Conservation (phyloP, 2,329 filamentous ascomycete species). For the Tolypocladium inflatum region DNA sequence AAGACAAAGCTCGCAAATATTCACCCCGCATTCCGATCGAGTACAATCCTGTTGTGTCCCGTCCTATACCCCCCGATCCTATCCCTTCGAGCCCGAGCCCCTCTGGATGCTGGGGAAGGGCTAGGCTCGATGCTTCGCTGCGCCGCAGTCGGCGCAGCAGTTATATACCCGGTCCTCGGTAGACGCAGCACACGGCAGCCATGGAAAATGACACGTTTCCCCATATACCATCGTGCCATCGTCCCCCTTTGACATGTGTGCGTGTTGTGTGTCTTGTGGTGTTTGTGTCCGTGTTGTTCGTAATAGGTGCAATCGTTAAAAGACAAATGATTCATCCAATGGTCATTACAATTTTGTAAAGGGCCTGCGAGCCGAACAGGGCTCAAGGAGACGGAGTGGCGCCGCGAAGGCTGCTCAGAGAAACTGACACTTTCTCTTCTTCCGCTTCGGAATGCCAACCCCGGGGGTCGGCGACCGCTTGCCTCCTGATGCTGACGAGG, state of each 20-base stretch:
- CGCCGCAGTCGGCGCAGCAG: not conserved
- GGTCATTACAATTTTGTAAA: constrained; percentile 30
- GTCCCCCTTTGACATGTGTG: not conserved
- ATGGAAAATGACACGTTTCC: not conserved
- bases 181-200: not conserved
- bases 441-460: constrained; percentile 53
- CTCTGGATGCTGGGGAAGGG: not conserved
- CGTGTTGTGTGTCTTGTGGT: not conserved
- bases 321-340: constrained; percentile 25
- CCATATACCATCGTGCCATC: constrained; percentile 1
- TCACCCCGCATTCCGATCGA: constrained; percentile 1
- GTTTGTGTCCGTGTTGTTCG: constrained; percentile 7
- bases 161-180: constrained; percentile 6
- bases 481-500: constrained; percentile 25
- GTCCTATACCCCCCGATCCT: not conserved
- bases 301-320: constrained; percentile 22
- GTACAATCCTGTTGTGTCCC: constrained; percentile 3
- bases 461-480: constrained; percentile 30
- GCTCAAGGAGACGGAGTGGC: not conserved
- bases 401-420: constrained; percentile 40
- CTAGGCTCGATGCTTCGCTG: not conserved
- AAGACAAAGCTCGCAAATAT: constrained; percentile 10
- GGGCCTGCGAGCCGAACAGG: not conserved
- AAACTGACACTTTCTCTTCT: constrained; percentile 76
- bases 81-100: not conserved